A percentile compares a stretch with the other conserved stretches of the same genome.
These are phyloP conservation scores for Aspergillus incahuasiensis DNA, from an alignment of 495 filamentous ascomycete species.

Conservation along the genomic window DNA sequence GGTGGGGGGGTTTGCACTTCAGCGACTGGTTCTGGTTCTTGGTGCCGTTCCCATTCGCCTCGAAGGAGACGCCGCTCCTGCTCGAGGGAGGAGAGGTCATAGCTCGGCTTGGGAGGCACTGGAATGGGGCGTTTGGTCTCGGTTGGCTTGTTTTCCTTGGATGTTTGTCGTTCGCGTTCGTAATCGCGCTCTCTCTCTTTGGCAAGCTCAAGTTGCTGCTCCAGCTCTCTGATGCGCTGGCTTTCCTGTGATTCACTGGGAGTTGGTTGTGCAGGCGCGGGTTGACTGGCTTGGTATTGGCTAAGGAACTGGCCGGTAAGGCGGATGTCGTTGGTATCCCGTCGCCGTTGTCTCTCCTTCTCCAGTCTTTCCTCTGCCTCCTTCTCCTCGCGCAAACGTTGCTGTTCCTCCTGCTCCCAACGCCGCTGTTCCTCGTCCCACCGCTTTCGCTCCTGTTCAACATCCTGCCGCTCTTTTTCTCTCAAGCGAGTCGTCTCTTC, in stretches of 20 bases:
- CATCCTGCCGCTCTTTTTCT: conserved; percentile 62
- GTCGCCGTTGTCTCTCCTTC: conserved; percentile 59
- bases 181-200: conserved; percentile 84
- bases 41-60: conserved; percentile 59
- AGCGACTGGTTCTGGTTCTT: conserved; percentile 36
- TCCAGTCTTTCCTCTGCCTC: conserved; percentile 63
- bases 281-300: conserved; percentile 66
- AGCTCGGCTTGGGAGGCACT: conserved; percentile 50
- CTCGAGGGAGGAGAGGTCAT: conserved; percentile 64
- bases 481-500: conserved; percentile 65
- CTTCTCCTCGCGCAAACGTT: conserved; percentile 65
- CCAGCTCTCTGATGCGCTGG: conserved; percentile 75
- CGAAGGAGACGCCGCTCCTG: conserved; percentile 73
- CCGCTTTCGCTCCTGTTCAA: conserved; percentile 70
- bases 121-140: conserved; percentile 40
- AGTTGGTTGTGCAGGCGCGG: conserved; percentile 9
- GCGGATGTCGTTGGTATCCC: conserved; percentile 56
- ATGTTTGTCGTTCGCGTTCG: conserved; percentile 68
- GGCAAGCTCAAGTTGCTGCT: conserved; percentile 78
- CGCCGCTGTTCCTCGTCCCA: conserved; percentile 83
- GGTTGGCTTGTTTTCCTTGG: conserved; percentile 33
- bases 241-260: conserved; percentile 42
- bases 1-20: conserved; percentile 18
- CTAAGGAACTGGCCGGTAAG: conserved; percentile 81
- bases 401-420: conserved; percentile 80